Percentiles rank a stretch among this genome's conserved stretches.
Evolutionary conservation across 208 protist species (phyloP).

Genomic region (Trypanosoma boissoni): DNA sequence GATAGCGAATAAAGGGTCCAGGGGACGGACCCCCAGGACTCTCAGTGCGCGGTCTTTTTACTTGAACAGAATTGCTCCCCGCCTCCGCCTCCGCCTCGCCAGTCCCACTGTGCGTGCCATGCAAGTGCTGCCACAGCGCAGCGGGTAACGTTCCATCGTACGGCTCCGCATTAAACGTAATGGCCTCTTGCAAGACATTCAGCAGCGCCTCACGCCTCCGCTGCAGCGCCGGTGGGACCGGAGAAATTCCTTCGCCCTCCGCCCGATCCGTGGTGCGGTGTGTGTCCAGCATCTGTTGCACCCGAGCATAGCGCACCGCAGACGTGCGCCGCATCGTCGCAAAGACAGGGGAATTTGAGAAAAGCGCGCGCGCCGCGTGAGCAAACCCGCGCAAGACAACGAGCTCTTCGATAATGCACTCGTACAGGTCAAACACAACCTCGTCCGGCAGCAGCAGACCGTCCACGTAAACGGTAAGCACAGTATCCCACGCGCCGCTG

Average conservation of each 20-base stretch:
- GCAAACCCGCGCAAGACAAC: slow-evolving; percentile 58
- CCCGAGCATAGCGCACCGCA: slow-evolving; percentile 54
- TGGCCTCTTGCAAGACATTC: slow-evolving; percentile 41
- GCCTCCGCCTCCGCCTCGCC: not conserved
- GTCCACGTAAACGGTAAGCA: slow-evolving; percentile 67
- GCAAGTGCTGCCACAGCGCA: slow-evolving; percentile 26
- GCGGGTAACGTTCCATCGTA: slow-evolving; percentile 48
- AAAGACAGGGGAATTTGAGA: slow-evolving; percentile 74
- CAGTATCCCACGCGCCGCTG: slow-evolving; percentile 67
- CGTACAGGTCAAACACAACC: slow-evolving; percentile 64
- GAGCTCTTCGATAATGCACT: slow-evolving; percentile 79
- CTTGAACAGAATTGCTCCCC: too few species aligned
- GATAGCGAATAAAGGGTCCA: slow-evolving; percentile 26
- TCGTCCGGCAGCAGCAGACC: slow-evolving; percentile 64
- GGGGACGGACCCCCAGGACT: not conserved
- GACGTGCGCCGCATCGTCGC: slow-evolving; percentile 40
- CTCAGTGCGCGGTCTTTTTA: too few species aligned
- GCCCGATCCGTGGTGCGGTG: slow-evolving; percentile 20
- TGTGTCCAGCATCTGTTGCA: slow-evolving; percentile 56
- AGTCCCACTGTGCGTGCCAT: slow-evolving; percentile 2
- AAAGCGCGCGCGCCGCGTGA: slow-evolving; percentile 66
- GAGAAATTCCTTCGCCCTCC: not conserved
- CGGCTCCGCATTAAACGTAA: slow-evolving; percentile 46
- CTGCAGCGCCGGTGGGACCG: slow-evolving; percentile 28
- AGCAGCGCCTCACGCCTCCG: slow-evolving; percentile 39